phyloP scores from a whole-genome alignment of 805 yeast species.

The Candida jianshihensis region DNA sequence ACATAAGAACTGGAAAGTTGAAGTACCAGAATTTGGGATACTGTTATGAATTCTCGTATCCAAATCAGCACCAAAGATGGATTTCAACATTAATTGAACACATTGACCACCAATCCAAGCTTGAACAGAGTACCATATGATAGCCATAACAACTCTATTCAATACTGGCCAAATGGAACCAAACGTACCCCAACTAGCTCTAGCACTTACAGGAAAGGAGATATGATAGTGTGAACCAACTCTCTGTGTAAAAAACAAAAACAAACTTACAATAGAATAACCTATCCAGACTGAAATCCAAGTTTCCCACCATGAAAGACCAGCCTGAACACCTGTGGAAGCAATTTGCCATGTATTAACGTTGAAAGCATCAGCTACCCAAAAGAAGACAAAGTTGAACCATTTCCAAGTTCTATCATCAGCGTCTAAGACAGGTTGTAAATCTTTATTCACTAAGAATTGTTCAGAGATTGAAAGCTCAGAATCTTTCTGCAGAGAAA shows the following conservation, averaged over 20 bases:
- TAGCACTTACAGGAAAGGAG: constrained; percentile 74
- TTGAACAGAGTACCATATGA: constrained; percentile 86
- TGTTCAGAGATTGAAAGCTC: constrained; percentile 48
- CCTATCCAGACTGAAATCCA: constrained; percentile 91
- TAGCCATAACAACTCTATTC: constrained; percentile 82
- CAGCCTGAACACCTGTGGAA: constrained; percentile 71
- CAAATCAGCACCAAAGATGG: constrained; percentile 67
- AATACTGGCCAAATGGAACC: constrained; percentile 85
- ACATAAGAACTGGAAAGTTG: constrained; percentile 65
- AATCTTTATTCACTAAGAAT: constrained; percentile 67
- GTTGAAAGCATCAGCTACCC: constrained; percentile 89
- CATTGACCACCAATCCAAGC: constrained; percentile 82
- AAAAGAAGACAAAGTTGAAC: constrained; percentile 72
- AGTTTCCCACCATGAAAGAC: constrained; percentile 85
- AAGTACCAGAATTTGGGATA: constrained; percentile 51
- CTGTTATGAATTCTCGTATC: constrained; percentile 57
- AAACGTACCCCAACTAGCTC: constrained; percentile 82
- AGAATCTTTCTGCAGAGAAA: constrained; percentile 17
- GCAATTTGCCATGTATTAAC: constrained; percentile 91
- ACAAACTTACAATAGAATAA: constrained; percentile 59
- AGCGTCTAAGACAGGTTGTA: constrained; percentile 64
- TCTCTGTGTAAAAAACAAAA: constrained; percentile 66
- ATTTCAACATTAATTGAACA: constrained; percentile 65
- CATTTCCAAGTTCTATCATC: constrained; percentile 79
- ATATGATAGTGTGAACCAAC: constrained; percentile 77